Evolutionary conservation across 495 filamentous ascomycete genomes (phyloP).

Genomic region (Penicillium ucsense): DNA sequence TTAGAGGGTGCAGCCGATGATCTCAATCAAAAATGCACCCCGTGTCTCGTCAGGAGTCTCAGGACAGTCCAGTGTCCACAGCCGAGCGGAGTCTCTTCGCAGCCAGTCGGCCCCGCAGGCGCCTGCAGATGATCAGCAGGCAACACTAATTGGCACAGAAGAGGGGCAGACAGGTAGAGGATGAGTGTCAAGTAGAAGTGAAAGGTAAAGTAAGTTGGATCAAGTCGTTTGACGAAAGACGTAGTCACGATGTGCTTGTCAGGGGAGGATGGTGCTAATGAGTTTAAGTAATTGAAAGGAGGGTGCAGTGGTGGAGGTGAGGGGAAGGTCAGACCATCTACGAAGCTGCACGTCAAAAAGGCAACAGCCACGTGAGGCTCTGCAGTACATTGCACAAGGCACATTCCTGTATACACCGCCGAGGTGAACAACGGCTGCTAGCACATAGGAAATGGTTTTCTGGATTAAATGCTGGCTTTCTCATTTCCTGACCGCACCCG

Average conservation of each 20-base stretch:
- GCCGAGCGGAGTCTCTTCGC: constrained; percentile 1
- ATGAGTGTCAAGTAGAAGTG: not conserved
- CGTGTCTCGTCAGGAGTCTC: not conserved
- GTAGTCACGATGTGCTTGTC: too few species aligned
- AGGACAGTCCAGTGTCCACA: constrained; percentile 1
- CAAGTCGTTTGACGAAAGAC: not conserved
- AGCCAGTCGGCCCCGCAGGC: not conserved
- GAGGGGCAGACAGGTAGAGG: not conserved
- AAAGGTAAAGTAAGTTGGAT: not conserved
- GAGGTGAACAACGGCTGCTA: too few species aligned
- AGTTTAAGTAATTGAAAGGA: not conserved
- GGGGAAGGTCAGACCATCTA: not conserved
- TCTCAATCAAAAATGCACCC: not conserved
- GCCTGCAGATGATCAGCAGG: constrained; percentile 7
- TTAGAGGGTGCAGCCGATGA: not conserved
- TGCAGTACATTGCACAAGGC: not conserved
- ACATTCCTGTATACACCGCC: too few species aligned
- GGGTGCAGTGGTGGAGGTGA: not conserved
- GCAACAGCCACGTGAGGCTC: constrained; percentile 10
- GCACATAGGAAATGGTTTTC: too few species aligned
- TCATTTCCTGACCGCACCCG: too few species aligned
- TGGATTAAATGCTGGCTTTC: too few species aligned
- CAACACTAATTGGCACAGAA: not conserved
- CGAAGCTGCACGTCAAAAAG: not conserved
- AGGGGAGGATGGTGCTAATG: not conserved